These are phyloP conservation scores for Sclerotinia minor DNA, from an alignment of 2,329 filamentous ascomycete genomes.

Conservation along the genomic window DNA sequence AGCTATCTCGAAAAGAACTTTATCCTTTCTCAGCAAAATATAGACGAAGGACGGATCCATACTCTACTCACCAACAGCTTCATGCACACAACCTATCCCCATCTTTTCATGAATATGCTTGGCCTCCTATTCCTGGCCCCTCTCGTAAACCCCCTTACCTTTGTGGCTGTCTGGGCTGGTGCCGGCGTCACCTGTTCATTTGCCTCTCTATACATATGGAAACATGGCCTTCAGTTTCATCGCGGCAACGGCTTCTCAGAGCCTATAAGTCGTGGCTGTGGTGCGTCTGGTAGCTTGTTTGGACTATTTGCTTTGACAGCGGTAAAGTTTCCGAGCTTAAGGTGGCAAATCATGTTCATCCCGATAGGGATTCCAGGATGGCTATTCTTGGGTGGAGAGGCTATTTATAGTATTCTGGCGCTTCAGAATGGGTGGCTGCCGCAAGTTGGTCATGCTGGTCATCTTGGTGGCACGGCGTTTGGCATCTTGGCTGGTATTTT, in stretches of 20 bases:
- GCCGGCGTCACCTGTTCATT: slow-evolving; percentile 15
- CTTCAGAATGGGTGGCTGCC: slow-evolving; percentile 15
- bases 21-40: slow-evolving; percentile 11
- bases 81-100: slow-evolving; percentile 1
- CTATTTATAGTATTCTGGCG: slow-evolving; percentile 12
- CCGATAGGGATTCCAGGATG: slow-evolving; percentile 8
- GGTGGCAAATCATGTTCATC: background rate
- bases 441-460: slow-evolving; percentile 12
- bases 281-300: slow-evolving; percentile 19
- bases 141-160: background rate
- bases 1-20: slow-evolving; percentile 4
- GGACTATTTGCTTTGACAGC: slow-evolving; percentile 1
- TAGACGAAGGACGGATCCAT: slow-evolving; percentile 13
- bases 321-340: background rate
- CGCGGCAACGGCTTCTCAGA: background rate
- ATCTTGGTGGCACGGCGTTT: slow-evolving; percentile 21
- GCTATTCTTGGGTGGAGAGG: background rate
- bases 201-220: slow-evolving; percentile 6
- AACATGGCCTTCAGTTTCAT: slow-evolving; percentile 3
- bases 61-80: slow-evolving; percentile 15
- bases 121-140: background rate
- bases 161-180: slow-evolving; percentile 17
- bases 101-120: slow-evolving; percentile 20
- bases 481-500: slow-evolving; percentile 3
- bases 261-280: background rate